These are phyloP conservation scores for Toxoplasma gondii DNA, from an alignment of 169 alveolate genomes.

Conservation along the genomic window DNA sequence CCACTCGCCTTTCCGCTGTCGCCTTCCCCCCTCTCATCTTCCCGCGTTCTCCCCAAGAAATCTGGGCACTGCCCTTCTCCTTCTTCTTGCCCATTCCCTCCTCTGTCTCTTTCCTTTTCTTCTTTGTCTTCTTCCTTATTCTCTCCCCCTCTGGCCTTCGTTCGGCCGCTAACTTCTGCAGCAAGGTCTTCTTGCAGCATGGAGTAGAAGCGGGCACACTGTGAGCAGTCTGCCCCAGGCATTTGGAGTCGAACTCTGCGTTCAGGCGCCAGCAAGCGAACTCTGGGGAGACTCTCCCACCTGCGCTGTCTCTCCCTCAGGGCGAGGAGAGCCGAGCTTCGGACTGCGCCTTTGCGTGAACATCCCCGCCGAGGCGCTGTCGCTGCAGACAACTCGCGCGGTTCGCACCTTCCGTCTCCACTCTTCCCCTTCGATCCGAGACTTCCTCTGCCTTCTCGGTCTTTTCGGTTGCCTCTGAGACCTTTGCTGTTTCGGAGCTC, in stretches of 20 bases:
- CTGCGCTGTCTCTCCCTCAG: not conserved
- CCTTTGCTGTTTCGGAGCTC: too few species aligned
- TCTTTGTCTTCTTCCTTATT: too few species aligned
- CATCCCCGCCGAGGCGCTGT: not conserved
- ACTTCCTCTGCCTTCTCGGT: not conserved
- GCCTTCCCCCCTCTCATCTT: too few species aligned
- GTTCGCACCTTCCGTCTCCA: not conserved
- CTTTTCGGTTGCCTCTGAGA: too few species aligned
- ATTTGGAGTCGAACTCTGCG: not conserved
- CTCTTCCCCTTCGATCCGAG: not conserved
- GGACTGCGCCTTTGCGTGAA: not conserved
- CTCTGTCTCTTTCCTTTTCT: too few species aligned
- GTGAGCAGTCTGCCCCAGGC: slow-evolving; percentile 7
- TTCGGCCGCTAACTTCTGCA: not conserved
- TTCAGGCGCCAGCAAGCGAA: not conserved
- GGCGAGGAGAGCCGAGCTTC: not conserved
- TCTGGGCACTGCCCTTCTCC: too few species aligned
- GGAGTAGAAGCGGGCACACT: not conserved
- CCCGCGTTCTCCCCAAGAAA: too few species aligned
- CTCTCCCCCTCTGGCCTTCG: not conserved
- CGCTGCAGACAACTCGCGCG: not conserved
- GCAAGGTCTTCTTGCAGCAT: not conserved
- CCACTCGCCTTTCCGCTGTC: too few species aligned
- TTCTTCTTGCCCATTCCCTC: too few species aligned
- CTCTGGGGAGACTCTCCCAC: not conserved